These are phyloP conservation scores for Rubia tinctorum DNA, from an alignment of 305 asterid species.

Conservation along the genomic window DNA sequence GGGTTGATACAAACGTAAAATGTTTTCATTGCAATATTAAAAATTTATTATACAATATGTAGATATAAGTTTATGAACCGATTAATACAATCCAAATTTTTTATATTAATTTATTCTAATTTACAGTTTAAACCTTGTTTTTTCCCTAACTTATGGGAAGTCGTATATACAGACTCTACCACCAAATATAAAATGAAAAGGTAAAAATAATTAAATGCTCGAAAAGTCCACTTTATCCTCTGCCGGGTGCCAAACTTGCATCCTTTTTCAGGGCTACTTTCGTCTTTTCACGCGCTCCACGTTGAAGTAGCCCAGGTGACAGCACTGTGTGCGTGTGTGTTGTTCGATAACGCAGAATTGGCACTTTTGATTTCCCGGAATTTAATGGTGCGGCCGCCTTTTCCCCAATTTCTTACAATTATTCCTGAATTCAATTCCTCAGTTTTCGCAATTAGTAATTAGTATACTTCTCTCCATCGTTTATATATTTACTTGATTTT, in stretches of 20 bases:
- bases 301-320: not conserved
- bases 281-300: not conserved
- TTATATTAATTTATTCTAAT: too few species aligned
- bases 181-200: not conserved
- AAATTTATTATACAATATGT: too few species aligned
- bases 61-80: too few species aligned
- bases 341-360: not conserved
- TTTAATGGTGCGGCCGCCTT: not conserved
- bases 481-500: not conserved
- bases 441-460: not conserved
- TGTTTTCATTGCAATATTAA: too few species aligned
- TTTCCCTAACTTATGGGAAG: too few species aligned
- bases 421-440: not conserved
- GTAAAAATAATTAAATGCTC: not conserved
- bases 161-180: too few species aligned
- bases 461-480: not conserved
- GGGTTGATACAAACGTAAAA: too few species aligned
- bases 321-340: conserved; percentile 2
- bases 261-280: not conserved
- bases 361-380: not conserved
- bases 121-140: too few species aligned
- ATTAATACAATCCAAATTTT: too few species aligned
- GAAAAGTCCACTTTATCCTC: not conserved
- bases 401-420: not conserved
- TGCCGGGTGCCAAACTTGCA: not conserved